phyloP scores from a whole-genome alignment of 345 rosid genomes.

The Sonneratia caseolaris region DNA sequence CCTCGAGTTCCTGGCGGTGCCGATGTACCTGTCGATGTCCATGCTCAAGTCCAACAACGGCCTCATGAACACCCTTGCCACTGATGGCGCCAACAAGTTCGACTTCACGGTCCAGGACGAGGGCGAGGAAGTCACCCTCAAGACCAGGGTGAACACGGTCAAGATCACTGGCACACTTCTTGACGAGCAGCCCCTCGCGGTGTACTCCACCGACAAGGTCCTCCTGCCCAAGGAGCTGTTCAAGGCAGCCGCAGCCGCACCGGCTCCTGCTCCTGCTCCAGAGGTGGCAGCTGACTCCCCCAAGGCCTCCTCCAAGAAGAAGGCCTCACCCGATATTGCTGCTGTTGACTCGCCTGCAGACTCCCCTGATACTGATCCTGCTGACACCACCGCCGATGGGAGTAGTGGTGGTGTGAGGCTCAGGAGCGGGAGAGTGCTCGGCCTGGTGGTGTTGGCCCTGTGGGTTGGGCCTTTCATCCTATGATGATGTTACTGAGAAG shows the following conservation, averaged over 20 bases:
- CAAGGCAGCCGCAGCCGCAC: conserved; percentile 48
- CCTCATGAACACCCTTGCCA: conserved; percentile 83
- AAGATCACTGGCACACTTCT: conserved; percentile 61
- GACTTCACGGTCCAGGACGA: conserved; percentile 88
- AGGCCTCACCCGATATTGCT: not conserved
- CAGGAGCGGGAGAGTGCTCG: conserved; percentile 3
- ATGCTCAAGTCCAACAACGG: conserved; percentile 94
- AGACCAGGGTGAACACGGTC: conserved; percentile 60
- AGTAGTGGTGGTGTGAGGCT: conserved; percentile 2
- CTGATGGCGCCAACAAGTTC: conserved; percentile 73
- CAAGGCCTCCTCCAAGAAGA: conserved; percentile 22
- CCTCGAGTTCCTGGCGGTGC: conserved; percentile 70
- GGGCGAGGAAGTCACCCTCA: conserved; percentile 62
- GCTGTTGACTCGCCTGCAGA: conserved; percentile 13
- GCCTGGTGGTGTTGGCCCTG: conserved; percentile 3
- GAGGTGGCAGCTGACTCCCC: conserved; percentile 73
- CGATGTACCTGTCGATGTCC: conserved; percentile 60
- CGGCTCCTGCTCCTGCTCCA: conserved; percentile 76
- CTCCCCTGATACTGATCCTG: conserved; percentile 7
- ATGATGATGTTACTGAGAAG: conserved; percentile 3
- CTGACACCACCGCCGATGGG: conserved; percentile 12
- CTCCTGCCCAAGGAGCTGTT: conserved; percentile 76
- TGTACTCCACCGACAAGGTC: conserved; percentile 65
- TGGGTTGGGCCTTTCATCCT: conserved; percentile 10
- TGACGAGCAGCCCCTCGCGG: conserved; percentile 82